These are phyloP conservation scores for Cladorrhinum sp. DNA, from an alignment of 2,329 filamentous ascomycete genomes.

Conservation along the genomic window DNA sequence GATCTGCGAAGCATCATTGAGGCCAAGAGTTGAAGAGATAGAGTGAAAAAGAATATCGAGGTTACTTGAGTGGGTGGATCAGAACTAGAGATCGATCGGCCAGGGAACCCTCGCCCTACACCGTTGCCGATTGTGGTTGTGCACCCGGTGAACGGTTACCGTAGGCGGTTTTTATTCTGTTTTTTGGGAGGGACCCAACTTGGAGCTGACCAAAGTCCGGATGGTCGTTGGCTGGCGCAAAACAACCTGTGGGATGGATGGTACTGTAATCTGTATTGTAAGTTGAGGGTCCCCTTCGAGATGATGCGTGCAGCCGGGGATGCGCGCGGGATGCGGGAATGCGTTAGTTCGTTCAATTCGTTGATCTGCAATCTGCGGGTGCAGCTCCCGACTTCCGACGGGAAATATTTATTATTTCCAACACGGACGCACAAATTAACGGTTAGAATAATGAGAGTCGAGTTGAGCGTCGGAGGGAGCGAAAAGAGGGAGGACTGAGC, in stretches of 20 bases:
- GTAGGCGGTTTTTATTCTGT: too few relatives aligned
- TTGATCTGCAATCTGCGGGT: background rate
- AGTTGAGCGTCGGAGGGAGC: background rate
- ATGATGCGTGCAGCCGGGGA: background rate
- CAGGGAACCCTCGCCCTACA: background rate
- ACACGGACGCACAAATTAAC: too few relatives aligned
- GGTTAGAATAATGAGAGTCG: background rate
- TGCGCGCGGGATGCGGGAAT: background rate
- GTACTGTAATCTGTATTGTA: background rate
- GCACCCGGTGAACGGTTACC: too few relatives aligned
- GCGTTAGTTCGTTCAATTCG: background rate
- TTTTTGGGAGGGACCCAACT: too few relatives aligned
- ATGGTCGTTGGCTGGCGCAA: background rate
- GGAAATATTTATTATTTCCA: too few relatives aligned
- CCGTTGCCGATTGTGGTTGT: background rate
- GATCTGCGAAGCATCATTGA: slow-evolving; percentile 5
- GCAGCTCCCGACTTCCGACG: background rate
- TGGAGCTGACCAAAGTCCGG: background rate
- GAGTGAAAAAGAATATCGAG: background rate
- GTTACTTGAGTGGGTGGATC: background rate
- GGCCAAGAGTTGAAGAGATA: background rate
- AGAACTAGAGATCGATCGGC: background rate
- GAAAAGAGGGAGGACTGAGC: background rate
- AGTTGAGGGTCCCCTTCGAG: background rate
- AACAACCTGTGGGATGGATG: background rate